Evolutionary conservation across 2,329 filamentous ascomycete genomes (phyloP).

Genomic region (Colletotrichum acutatum): DNA sequence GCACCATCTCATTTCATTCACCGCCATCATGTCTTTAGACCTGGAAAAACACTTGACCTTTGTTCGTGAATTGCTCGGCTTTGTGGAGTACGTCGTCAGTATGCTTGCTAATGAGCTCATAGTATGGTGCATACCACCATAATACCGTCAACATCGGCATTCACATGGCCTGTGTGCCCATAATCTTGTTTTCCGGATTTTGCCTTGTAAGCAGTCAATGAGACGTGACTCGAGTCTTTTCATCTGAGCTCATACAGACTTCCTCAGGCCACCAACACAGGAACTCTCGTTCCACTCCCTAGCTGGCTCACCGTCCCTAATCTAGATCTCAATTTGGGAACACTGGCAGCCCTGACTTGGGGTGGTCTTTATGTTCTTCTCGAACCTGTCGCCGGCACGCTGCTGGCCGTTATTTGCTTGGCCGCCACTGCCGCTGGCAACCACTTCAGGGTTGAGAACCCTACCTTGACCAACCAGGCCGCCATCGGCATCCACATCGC

Average conservation of each 20-base stretch:
- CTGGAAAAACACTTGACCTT: conserved; percentile 86
- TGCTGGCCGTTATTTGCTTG: conserved; percentile 81
- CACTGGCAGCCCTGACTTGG: conserved; percentile 74
- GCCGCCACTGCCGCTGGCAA: conserved; percentile 80
- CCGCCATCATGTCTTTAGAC: conserved; percentile 71
- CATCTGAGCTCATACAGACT: conserved; percentile 29
- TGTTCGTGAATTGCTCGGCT: conserved; percentile 61
- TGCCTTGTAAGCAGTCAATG: conserved; percentile 69
- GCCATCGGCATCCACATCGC: conserved; percentile 77
- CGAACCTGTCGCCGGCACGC: conserved; percentile 89
- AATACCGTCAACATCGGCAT: conserved; percentile 81
- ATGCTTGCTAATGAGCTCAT: conserved; percentile 29
- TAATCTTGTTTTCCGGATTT: conserved; percentile 78
- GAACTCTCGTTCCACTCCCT: conserved; percentile 72
- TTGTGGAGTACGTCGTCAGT: not conserved
- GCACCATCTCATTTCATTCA: conserved; percentile 7
- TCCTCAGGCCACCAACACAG: conserved; percentile 69
- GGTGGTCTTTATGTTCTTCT: conserved; percentile 87
- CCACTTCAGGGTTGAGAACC: conserved; percentile 71
- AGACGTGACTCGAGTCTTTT: not conserved
- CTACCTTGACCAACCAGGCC: conserved; percentile 59
- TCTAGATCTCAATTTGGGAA: conserved; percentile 74
- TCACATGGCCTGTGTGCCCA: conserved; percentile 82
- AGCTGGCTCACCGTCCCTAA: conserved; percentile 75
- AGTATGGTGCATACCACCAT: conserved; percentile 90